Evolutionary conservation across 768 basidiomycete genomes (phyloP).

Genomic region (Suillus subluteus): DNA sequence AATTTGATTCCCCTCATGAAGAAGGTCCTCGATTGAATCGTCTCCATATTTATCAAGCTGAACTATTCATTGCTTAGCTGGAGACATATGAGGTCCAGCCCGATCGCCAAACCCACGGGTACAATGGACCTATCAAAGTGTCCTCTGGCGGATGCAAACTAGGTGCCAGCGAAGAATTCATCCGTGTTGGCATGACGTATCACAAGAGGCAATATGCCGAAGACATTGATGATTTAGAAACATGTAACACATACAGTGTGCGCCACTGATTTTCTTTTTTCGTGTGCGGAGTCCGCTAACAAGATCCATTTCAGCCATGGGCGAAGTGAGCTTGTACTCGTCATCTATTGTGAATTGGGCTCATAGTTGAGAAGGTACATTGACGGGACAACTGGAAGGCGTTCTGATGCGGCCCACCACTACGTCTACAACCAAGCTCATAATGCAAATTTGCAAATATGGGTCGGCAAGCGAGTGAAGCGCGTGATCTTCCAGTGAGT

Average conservation of each 20-base stretch:
- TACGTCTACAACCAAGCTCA: too few species aligned
- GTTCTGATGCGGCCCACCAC: not conserved
- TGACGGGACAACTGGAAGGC: not conserved
- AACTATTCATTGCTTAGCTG: not conserved
- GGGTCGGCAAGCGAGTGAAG: not conserved
- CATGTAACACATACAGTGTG: not conserved
- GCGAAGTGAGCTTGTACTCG: not conserved
- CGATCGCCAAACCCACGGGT: not conserved
- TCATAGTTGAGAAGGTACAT: not conserved
- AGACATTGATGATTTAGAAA: not conserved
- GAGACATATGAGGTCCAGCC: not conserved
- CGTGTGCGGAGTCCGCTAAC: not conserved
- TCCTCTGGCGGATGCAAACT: not conserved
- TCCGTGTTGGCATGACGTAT: not conserved
- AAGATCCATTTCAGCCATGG: not conserved
- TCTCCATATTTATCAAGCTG: not conserved
- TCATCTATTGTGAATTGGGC: not conserved
- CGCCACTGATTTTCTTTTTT: not conserved
- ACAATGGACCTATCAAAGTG: not conserved
- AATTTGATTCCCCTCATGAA: not conserved
- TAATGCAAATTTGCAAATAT: not conserved
- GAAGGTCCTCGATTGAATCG: not conserved
- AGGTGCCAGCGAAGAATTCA: not conserved
- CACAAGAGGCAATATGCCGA: not conserved
- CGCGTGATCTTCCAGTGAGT: not conserved